Conservation (phyloP, 2,329 filamentous ascomycete species). For the Chaetoscypha palmicola region DNA sequence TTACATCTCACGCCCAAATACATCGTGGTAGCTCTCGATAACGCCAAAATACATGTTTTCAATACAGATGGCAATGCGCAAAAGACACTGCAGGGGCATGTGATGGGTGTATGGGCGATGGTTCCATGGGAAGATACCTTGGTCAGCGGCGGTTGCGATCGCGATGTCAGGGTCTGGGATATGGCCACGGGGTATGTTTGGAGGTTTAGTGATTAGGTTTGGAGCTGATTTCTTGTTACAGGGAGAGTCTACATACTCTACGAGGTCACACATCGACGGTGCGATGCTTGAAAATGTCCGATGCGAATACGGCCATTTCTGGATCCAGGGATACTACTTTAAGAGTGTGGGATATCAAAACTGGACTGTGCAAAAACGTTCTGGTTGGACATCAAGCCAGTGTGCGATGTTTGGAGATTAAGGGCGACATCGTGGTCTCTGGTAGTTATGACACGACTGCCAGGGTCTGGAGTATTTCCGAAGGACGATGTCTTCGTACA, state of each 20-base stretch:
- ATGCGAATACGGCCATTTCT: constrained; percentile 88
- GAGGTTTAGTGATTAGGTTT: constrained; percentile 16
- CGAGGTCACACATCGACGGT: constrained; percentile 96
- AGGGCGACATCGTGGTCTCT: constrained; percentile 94
- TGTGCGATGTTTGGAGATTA: constrained; percentile 89
- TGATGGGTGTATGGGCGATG: constrained; percentile 99
- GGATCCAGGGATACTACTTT: constrained; percentile 92
- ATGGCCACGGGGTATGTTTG: constrained; percentile 75
- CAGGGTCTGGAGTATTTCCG: constrained; percentile 95
- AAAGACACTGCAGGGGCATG: constrained; percentile 85
- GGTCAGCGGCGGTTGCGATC: constrained; percentile 92
- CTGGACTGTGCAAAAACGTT: constrained; percentile 83
- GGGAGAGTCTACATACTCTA: constrained; percentile 70
- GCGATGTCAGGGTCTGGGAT: constrained; percentile 96
- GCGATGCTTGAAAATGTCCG: constrained; percentile 94
- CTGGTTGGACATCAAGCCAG: constrained; percentile 93
- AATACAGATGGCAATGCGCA: constrained; percentile 84
- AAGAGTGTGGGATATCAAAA: constrained; percentile 87
- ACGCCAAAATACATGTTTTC: constrained; percentile 97
- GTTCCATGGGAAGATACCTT: constrained; percentile 94
- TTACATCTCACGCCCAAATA: constrained; percentile 91
- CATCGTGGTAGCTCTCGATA: constrained; percentile 95
- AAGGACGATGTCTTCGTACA: constrained; percentile 85
- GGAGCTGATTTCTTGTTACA: constrained; percentile 35
- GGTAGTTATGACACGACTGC: constrained; percentile 97